phyloP scores from a whole-genome alignment of 2,329 filamentous ascomycete species.

The Teratosphaeriaceae sp. region DNA sequence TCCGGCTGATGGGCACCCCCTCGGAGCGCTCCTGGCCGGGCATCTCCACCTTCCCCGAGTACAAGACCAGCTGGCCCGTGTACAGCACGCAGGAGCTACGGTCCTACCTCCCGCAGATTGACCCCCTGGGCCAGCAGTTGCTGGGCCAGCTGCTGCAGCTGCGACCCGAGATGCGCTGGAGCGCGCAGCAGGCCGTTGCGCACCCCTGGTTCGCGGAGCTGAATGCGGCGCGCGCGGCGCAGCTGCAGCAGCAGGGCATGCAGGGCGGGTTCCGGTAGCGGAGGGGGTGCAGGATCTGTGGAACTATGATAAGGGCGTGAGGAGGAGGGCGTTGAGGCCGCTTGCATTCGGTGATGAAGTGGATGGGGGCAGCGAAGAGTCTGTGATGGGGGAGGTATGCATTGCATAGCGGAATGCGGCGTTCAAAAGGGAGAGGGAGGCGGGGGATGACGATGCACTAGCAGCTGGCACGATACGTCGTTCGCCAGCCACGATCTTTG shows the following conservation, averaged over 20 bases:
- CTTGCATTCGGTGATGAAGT: too few species aligned
- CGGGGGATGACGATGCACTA: too few species aligned
- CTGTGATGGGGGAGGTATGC: too few species aligned
- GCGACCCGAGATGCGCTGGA: slow-evolving; percentile 83
- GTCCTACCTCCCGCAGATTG: slow-evolving; percentile 82
- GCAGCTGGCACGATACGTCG: too few species aligned
- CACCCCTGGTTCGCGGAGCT: slow-evolving; percentile 73
- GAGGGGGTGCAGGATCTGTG: too few species aligned
- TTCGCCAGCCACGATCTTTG: too few species aligned
- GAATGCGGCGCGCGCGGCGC: not conserved
- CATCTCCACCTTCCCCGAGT: slow-evolving; percentile 93
- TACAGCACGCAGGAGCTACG: slow-evolving; percentile 88
- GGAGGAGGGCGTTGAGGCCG: too few species aligned
- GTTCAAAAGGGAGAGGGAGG: too few species aligned
- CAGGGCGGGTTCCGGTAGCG: not conserved
- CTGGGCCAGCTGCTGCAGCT: slow-evolving; percentile 88
- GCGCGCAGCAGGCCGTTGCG: slow-evolving; percentile 74
- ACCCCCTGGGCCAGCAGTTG: slow-evolving; percentile 78
- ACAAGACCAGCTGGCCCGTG: slow-evolving; percentile 90
- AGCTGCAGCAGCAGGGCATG: not conserved
- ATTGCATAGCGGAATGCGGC: too few species aligned
- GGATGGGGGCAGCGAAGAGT: too few species aligned
- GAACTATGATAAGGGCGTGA: too few species aligned
- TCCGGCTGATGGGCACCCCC: slow-evolving; percentile 96
- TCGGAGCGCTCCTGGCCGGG: slow-evolving; percentile 94